Base-by-base conservation (phyloP, 305 asterid species). In the Coffea humblotiana region DNA sequence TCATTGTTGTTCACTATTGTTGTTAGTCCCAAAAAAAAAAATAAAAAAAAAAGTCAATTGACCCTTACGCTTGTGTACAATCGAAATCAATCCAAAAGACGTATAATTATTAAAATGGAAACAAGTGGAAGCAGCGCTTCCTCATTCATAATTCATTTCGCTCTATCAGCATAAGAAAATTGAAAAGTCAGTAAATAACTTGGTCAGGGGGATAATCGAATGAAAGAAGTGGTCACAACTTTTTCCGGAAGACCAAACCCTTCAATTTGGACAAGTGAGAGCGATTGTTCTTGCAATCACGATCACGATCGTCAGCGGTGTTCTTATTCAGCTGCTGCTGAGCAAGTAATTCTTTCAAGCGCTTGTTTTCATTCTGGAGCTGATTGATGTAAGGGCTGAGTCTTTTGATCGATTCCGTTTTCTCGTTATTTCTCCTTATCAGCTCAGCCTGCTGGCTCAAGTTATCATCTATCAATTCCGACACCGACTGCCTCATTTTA, bases 371-470 rank as follows among this genome's bases (percentile, higher is more conserved):
- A 49, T 83, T 76, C 76, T 78, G 52, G 25, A 86, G 80, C 6
- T 71, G 37, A 25, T 51, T 35, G 43, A 74, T 32, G 11, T 13
- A 25, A 21, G 35, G 0, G 35, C 67, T 49, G 7, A 83, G 76
- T 45, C 56, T 73, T 48, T 47, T 67, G 18, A 81, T 83, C 21
- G 40, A 47, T 51, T 73, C 80, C 61, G 84, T 84, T 63, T 86
- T 86, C 72, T 75, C 82, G 7, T 85, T 60, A 35, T 85, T 86
- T 64, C 87, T 85, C 73, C 32, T 82, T 32, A 80, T 85, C 83
- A 81, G 68, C 83, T 88, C 88, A n/a, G 40, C 74, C 47, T 82
- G 87, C 72, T 80, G 81, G 32, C 60, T 58, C 56, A 81, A 63
- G 69, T 40, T 86, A 18, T 86, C 86, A 45, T 86, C 89, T 21